Base-by-base conservation (phyloP, 768 basidiomycete species). In the Lactarius quietus region DNA sequence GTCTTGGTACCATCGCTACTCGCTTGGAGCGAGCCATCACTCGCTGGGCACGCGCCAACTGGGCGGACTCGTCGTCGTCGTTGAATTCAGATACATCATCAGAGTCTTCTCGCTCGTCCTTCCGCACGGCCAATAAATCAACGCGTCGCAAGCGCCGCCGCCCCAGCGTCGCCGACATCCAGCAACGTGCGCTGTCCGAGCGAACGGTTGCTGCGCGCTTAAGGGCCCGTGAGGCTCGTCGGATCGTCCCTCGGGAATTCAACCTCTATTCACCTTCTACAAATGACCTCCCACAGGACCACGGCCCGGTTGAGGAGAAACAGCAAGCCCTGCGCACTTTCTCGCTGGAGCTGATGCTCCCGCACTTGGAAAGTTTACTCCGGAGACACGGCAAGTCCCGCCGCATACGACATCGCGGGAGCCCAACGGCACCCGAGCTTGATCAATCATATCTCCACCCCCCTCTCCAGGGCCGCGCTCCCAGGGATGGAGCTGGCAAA, bases 1-100 rank as follows among this genome's bases (percentile, higher is more conserved):
- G 74, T 15, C 67, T 77, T 15, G 77, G 76, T 8, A 74, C 76
- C 3, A 73, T 78, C 20, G 74, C 87, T 23, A 81, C 86, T 1
- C 82, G 87, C 41, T 81, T 90, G 12, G 90, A 92, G 68, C 79
- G 82, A 57, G 89, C 89, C 8, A 89, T 90, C 64, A 77, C 86
- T 41, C 82, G 85, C 65, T 92, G 89, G 89, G 88, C 88, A 26
- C 79, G 84, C 66, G 79, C 80, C 48, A 80, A 79, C 71, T 76
- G 77, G 61, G 65, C 57, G 9, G 65, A 62, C 1, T 77, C 80
- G 1, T 72, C 77, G 2, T 78, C 83, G 0, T 81, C 81, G n/a
- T 79, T 82, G 2, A 48, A 41, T 4, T 75, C 78, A 3, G 70
- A 70, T 70, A 79, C 74, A 71, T 80, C 78, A 33, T 75, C 73